phyloP scores from a whole-genome alignment of 768 basidiomycete species.

The Arthromyces matolae region DNA sequence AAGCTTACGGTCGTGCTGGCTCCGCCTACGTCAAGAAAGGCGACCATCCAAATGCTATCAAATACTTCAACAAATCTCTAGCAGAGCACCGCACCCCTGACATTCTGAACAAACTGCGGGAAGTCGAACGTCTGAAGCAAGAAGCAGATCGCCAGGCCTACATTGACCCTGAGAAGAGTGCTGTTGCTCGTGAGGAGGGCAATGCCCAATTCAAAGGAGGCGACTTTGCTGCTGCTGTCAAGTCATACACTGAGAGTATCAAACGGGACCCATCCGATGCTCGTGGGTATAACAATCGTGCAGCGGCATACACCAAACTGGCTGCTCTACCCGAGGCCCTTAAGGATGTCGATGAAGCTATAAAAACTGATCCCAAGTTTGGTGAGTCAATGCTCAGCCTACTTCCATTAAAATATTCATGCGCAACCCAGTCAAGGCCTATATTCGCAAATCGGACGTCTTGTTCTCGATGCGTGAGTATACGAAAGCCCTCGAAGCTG shows the following conservation, averaged over 20 bases:
- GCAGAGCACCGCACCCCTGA: slow-evolving; percentile 96
- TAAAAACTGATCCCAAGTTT: slow-evolving; percentile 85
- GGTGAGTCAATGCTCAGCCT: slow-evolving; percentile 40
- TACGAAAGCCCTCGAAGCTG: slow-evolving; percentile 79
- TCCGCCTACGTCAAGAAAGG: slow-evolving; percentile 78
- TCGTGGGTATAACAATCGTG: slow-evolving; percentile 94
- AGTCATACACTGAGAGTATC: slow-evolving; percentile 92
- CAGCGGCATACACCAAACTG: slow-evolving; percentile 96
- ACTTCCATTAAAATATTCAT: background rate
- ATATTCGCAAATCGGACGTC: slow-evolving; percentile 89
- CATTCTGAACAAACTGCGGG: slow-evolving; percentile 85
- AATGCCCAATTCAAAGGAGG: slow-evolving; percentile 90
- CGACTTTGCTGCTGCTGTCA: slow-evolving; percentile 89
- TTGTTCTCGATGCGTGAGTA: slow-evolving; percentile 89
- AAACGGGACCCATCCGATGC: slow-evolving; percentile 91
- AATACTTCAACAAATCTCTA: slow-evolving; percentile 89
- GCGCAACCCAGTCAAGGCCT: slow-evolving; percentile 70
- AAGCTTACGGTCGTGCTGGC: slow-evolving; percentile 89
- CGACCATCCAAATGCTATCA: slow-evolving; percentile 76
- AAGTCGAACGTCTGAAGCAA: slow-evolving; percentile 69
- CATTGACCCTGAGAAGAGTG: slow-evolving; percentile 81
- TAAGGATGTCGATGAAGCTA: slow-evolving; percentile 92
- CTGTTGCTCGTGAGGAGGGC: slow-evolving; percentile 84
- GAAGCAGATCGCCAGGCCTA: slow-evolving; percentile 83
- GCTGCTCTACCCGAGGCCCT: slow-evolving; percentile 91